phyloP scores from a whole-genome alignment of 257 asterid species.

The Petrea volubilis region DNA sequence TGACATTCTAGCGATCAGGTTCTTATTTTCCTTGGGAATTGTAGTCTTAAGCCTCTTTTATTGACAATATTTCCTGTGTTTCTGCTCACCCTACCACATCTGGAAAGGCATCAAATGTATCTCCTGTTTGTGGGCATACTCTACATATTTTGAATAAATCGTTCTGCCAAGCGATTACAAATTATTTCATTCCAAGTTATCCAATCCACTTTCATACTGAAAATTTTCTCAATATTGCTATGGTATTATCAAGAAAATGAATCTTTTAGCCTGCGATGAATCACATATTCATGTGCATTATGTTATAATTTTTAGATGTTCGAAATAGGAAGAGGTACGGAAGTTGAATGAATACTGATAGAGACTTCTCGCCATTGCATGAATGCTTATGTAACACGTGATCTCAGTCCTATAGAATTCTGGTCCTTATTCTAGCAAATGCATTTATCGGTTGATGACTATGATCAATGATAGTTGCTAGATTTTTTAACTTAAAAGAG shows the following conservation, averaged over 20 bases:
- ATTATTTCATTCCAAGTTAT: background rate
- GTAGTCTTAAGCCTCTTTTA: background rate
- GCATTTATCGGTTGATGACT: background rate
- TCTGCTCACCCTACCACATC: background rate
- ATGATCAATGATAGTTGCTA: background rate
- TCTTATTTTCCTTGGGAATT: background rate
- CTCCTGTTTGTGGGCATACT: background rate
- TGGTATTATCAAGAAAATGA: background rate
- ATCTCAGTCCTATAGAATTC: too few species aligned
- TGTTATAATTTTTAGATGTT: background rate
- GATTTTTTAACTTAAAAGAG: background rate
- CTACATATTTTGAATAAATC: background rate
- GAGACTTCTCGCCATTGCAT: too few species aligned
- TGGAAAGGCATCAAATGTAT: background rate
- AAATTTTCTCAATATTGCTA: background rate
- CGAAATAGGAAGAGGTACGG: background rate
- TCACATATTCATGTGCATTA: background rate
- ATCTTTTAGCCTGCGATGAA: background rate
- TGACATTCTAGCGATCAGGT: slow-evolving; percentile 19
- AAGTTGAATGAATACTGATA: background rate
- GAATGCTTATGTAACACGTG: too few species aligned
- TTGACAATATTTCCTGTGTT: background rate
- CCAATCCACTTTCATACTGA: background rate
- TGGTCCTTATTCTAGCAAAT: background rate
- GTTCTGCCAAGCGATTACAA: background rate